Evolutionary conservation across 1,284 basidiomycete genomes (phyloP).

Genomic region (Trichosporon ovoides): DNA sequence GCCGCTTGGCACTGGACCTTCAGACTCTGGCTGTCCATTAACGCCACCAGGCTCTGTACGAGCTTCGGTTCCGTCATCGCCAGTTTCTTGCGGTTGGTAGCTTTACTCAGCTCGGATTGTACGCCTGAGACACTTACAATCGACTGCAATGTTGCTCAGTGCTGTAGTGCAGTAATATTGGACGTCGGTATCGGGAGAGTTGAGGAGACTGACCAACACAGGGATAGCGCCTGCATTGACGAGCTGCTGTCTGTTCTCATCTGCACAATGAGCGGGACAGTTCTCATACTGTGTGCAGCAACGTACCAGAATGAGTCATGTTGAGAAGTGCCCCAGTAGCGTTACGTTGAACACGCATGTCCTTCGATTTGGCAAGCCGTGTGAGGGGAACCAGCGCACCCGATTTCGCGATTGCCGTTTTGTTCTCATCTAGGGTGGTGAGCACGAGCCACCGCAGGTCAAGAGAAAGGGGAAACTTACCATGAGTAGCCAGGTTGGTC

Average conservation of each 20-base stretch:
- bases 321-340: constrained; percentile 97
- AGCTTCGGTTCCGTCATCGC: constrained; percentile 92
- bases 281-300: too few relatives aligned
- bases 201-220: constrained; percentile 88
- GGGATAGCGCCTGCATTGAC: constrained; percentile 98
- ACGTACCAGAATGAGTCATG: constrained; percentile 94
- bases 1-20: constrained; percentile 99
- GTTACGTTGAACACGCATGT: constrained; percentile 98
- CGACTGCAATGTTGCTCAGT: constrained; percentile 95
- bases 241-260: constrained; percentile 97
- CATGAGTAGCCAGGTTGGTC: constrained; percentile 97
- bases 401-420: constrained; percentile 99
- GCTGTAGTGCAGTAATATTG: constrained; percentile 99
- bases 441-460: constrained; percentile 1
- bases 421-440: constrained; percentile 81
- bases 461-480: constrained; percentile 52
- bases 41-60: constrained; percentile 84
- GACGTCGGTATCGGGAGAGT: constrained; percentile 96
- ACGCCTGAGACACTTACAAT: constrained; percentile 56
- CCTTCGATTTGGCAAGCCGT: constrained; percentile 91
- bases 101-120: constrained; percentile 45
- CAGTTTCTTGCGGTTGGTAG: constrained; percentile 87
- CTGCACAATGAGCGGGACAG: constrained; percentile 51
- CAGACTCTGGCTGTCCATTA: constrained; percentile 96
- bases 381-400: constrained; percentile 96